phyloP scores from a whole-genome alignment of 148 eudicot genomes.

The Spergularia bocconei region DNA sequence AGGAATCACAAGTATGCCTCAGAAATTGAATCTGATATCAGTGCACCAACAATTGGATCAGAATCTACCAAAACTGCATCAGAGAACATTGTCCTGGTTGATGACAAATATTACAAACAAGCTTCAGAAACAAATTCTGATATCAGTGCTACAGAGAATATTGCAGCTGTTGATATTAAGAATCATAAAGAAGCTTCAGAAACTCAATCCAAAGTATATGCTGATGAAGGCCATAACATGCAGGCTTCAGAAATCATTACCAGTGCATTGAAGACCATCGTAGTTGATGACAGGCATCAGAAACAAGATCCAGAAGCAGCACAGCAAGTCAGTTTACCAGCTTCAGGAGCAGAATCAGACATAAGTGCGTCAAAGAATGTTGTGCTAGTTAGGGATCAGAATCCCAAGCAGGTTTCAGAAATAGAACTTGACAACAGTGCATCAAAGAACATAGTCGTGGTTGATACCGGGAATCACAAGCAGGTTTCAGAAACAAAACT shows the following conservation, averaged over 20 bases:
- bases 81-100: constrained; percentile 15
- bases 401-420: constrained; percentile 6
- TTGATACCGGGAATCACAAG: neutral
- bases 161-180: neutral
- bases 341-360: constrained; percentile 15
- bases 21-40: neutral
- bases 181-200: constrained; percentile 8
- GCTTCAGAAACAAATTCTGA: constrained; percentile 18
- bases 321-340: neutral
- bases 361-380: constrained; percentile 16
- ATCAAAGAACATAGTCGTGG: constrained; percentile 9
- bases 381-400: constrained; percentile 9
- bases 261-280: constrained; percentile 15
- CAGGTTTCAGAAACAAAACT: constrained; percentile 7
- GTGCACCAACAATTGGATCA: constrained; percentile 11
- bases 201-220: neutral
- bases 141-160: neutral
- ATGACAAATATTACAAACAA: constrained; percentile 13
- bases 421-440: neutral
- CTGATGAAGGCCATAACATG: neutral
- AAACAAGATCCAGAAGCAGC: neutral
- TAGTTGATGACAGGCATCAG: constrained; percentile 12
- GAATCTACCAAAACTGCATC: constrained; percentile 17
- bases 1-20: constrained; percentile 1
- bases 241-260: neutral